Evolutionary conservation across 208 protist species (phyloP), one percentile per base, ranked within the genome.

Genomic region (Leishmania arabica): DNA sequence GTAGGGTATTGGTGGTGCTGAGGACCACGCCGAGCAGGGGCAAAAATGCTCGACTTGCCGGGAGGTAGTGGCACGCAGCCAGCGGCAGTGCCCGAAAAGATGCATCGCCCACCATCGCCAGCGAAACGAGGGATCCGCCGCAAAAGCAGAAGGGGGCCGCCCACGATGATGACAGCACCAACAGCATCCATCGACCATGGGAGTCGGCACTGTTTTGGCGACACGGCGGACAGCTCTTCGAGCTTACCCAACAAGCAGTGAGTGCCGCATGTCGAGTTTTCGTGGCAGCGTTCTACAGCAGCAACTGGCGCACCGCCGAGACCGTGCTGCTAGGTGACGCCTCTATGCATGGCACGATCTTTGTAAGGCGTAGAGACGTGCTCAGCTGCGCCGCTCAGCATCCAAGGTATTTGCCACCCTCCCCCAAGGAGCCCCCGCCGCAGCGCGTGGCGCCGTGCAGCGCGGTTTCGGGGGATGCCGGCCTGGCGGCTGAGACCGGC

Each of bases 1-100:
- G 76, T 8, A 83, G 82, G 31, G 89, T 84, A 37, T 75, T 69
- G 5, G 37, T 90, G 72, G 79, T 91, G n/a, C 58, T 92, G 15
- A 79, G 91, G 7, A 92, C 89, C 49, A 95, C 91, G 24, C 91
- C 86, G 19, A 95, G 90, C 78, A 80, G 89, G 5, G 84, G 85
- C 42, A 75, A 83, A 40, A 95, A 95, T 73, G 24, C n/a, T 4
- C 80, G 83, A 0, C 81, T 87, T 15, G 54, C 72, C 11, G 27
- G n/a, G 45, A 17, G 15, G 49, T 53, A 53, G 49, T 53, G 8
- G 49, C 15, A 53, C 49, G 49, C 2, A 53, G 49, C 13, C 11
- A 19, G 49, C 49, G 49, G 13, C 13, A 17, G 49, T 53, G 49
- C 49, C 49, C 49, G 49, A 53, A 4, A 53, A 11, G 49, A 53